Base-by-base conservation (phyloP, 139 green algal species). In the Edaphochlamys debaryana region DNA sequence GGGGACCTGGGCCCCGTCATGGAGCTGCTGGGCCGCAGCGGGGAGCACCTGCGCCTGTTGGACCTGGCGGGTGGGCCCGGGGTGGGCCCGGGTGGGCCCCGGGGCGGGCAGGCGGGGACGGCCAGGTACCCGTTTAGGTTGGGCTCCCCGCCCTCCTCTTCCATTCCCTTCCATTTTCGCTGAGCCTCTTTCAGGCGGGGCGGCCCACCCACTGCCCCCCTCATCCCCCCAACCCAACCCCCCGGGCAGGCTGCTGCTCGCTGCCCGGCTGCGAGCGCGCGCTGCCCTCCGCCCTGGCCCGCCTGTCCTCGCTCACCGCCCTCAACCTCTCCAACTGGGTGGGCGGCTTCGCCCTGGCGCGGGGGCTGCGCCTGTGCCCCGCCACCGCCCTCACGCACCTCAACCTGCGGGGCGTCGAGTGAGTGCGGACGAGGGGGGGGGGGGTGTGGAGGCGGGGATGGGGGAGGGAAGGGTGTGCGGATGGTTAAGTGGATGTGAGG, bases 321-420 rank as follows among this genome's bases (percentile, higher is more conserved):
- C 56, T 81, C 34, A 56, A 56, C 41, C 41, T 81, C 29, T 60
- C 40, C 74, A 81, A 81, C 74, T 79, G 72, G 50, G 50, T 34
- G 56, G 40, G 40, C 40, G 29, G 36, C 54, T 8, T 13, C 19
- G 27, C 19, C 19, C 8, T 70, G 36, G 58, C 58, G 19, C 4
- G 30, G 22, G 74, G 30, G 58, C 74, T 81, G 40, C 27, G n/a
- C 37, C 29, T 29, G 36, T 60, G 37, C 22, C 38, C 74, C 58
- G n/a, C 58, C 58, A 63, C 58, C 30, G 34, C 30, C 34, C 58
- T 81, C 30, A 27, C 25, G 27, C n/a, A 70, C 74, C 74, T 81
- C 74, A 81, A 81, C 74, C 56, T 81, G 40, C 56, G 74, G 27
- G 60, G 25, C 0, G 9, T 45, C 4, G 4, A 29, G 74, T 81